Evolutionary conservation across 495 filamentous ascomycete species (phyloP).

Genomic region (Hypomontagnella monticulosa): DNA sequence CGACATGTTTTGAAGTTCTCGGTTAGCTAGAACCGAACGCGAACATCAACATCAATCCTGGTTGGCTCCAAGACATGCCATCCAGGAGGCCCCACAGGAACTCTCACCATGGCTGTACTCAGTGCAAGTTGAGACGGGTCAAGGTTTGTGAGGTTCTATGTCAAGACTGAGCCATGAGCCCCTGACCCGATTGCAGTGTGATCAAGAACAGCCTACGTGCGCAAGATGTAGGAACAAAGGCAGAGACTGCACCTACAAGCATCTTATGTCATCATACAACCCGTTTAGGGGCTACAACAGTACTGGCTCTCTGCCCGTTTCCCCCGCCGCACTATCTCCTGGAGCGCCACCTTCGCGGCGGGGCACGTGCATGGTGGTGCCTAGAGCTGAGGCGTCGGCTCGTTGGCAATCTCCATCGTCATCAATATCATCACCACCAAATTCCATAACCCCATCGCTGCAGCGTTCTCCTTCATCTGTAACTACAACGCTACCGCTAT

Average conservation of each 20-base stretch:
- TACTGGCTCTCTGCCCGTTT: not conserved
- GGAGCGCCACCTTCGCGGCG: not conserved
- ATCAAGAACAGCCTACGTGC: constrained; percentile 15
- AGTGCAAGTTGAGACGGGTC: constrained; percentile 29
- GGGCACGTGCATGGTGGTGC: not conserved
- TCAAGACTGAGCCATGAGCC: not conserved
- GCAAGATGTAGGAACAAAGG: constrained; percentile 14
- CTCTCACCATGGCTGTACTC: constrained; percentile 28
- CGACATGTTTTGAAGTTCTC: not conserved
- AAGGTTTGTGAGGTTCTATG: constrained; percentile 14
- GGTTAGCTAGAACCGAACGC: not conserved
- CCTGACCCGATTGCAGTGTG: constrained; percentile 6
- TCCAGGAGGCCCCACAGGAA: constrained; percentile 27
- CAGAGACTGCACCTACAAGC: constrained; percentile 10
- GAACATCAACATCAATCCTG: not conserved
- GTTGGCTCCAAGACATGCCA: not conserved
- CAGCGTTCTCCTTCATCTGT: not conserved
- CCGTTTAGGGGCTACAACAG: not conserved
- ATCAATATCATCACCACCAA: too few relatives aligned
- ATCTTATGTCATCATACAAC: constrained; percentile 17
- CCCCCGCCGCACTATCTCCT: too few relatives aligned
- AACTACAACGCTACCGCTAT: not conserved
- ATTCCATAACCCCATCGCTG: not conserved
- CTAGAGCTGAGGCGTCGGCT: too few relatives aligned
- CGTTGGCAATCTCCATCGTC: too few relatives aligned